phyloP scores from a whole-genome alignment of 169 alveolate species.

The Theileria annulata region DNA sequence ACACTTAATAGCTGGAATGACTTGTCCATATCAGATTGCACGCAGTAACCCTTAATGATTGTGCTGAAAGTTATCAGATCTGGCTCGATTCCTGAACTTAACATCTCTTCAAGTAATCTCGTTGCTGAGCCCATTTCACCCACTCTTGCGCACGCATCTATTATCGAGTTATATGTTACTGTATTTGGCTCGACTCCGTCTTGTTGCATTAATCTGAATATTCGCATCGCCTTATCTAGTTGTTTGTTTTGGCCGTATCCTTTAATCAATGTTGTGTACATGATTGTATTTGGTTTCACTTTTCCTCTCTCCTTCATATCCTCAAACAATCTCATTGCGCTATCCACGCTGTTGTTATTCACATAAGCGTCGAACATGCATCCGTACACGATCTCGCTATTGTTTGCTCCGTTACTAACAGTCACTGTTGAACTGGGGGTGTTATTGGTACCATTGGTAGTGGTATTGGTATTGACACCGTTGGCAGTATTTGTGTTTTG shows the following conservation, averaged over 20 bases:
- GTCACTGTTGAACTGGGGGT: background rate
- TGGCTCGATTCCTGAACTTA: slow-evolving; percentile 79
- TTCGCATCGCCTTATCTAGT: slow-evolving; percentile 79
- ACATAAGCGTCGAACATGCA: slow-evolving; percentile 91
- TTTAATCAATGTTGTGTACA: slow-evolving; percentile 89
- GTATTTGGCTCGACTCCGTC: slow-evolving; percentile 87
- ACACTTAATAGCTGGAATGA: slow-evolving; percentile 76
- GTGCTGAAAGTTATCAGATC: slow-evolving; percentile 92
- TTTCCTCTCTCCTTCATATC: slow-evolving; percentile 81
- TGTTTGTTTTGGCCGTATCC: slow-evolving; percentile 86
- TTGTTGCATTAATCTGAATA: slow-evolving; percentile 80
- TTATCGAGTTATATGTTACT: slow-evolving; percentile 91
- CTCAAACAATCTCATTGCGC: slow-evolving; percentile 84
- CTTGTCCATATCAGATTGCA: slow-evolving; percentile 83
- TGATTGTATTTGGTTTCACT: slow-evolving; percentile 85
- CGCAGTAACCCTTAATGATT: slow-evolving; percentile 91
- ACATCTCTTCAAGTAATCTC: slow-evolving; percentile 83
- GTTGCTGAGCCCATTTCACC: slow-evolving; percentile 86
- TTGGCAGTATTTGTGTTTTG: slow-evolving; percentile 20
- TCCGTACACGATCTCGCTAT: slow-evolving; percentile 86
- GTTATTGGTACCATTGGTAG: background rate
- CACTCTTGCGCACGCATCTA: slow-evolving; percentile 92
- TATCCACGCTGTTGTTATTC: slow-evolving; percentile 84
- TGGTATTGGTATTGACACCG: background rate
- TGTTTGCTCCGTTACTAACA: background rate